Evolutionary conservation across 1,139 yeast genomes (phyloP), one percentile per base, ranked within the genome.

Genomic region (Hemisphaericaspora lyxosophila): DNA sequence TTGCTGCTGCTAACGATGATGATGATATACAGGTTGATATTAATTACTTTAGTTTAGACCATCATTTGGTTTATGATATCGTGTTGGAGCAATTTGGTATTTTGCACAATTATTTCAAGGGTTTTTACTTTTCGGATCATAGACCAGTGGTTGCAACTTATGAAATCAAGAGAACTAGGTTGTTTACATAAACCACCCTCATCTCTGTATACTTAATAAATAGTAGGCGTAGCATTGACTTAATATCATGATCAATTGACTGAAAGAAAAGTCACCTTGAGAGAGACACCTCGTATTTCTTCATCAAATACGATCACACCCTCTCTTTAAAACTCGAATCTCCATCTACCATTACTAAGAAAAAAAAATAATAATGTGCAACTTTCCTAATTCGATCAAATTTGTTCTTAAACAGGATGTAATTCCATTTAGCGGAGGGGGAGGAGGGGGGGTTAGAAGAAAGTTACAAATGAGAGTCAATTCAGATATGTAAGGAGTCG

Each of bases 111-210:
- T 58, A 57, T 41, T 73, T 59, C 43, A 61, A 64, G 34, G 69
- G 64, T 2, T 51, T 59, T 34, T 64, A 59, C 40, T 61, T 67
- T 48, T 69, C 75, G 41, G 80, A 74, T 47, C 80, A 74, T 49
- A 62, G 80, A 15, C 80, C 80, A 0, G 63, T 75, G 14, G 60
- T 70, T 31, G 73, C 72, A 1, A 51, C 49, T 29, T 50, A 46
- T 34, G 35, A 36, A 23, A 39, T 46, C 13, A 38, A 26, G 7
- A 36, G 42, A 16, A 36, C 31, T 8, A 36, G 33, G 14, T 26
- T 35, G 9, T 41, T 33, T 15, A n/a, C n/a, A n/a, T n/a, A n/a
- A n/a, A n/a, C n/a, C 23, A 20, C 11, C 3, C 23, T 8, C 23
- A 20, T 20, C 23, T 20, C 11, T 20, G 11, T 8, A 8, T 8